A percentile compares a stretch with the other conserved stretches of the same genome.
Conservation (phyloP, 257 asterid species). For the Rhazya stricta region DNA sequence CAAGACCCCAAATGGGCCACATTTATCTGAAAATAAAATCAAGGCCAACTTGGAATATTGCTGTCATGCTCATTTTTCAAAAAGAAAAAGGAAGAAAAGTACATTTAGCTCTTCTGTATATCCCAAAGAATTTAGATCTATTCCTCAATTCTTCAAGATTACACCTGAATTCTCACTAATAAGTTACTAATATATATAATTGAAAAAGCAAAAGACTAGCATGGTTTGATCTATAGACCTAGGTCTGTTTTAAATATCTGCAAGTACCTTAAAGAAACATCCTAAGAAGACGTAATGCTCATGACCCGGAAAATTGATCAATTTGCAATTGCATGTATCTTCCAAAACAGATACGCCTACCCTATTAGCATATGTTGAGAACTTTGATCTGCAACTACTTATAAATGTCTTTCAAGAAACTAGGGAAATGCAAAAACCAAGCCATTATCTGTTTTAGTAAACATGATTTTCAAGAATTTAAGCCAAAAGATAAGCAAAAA, state of each 20-base stretch:
- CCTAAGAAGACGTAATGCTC: not conserved
- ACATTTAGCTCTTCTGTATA: not conserved
- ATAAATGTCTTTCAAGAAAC: not conserved
- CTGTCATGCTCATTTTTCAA: not conserved
- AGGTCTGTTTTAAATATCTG: not conserved
- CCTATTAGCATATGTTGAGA: not conserved
- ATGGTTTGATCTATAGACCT: not conserved
- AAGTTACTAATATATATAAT: not conserved
- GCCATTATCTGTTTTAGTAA: not conserved
- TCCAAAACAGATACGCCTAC: not conserved
- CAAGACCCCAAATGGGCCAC: not conserved
- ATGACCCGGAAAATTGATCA: not conserved
- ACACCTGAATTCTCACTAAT: not conserved
- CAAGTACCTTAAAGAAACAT: not conserved
- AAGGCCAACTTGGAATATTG: not conserved
- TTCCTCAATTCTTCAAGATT: not conserved
- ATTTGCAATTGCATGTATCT: not conserved
- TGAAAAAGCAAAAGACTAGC: not conserved
- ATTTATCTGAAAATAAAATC: not conserved
- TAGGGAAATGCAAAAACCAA: not conserved
- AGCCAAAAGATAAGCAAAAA: not conserved
- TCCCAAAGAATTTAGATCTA: not conserved
- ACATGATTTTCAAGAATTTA: not conserved
- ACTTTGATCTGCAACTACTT: not conserved
- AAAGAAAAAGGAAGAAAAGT: not conserved